Conservation (phyloP, 2,329 filamentous ascomycete genomes). For the Phoma herbarum region DNA sequence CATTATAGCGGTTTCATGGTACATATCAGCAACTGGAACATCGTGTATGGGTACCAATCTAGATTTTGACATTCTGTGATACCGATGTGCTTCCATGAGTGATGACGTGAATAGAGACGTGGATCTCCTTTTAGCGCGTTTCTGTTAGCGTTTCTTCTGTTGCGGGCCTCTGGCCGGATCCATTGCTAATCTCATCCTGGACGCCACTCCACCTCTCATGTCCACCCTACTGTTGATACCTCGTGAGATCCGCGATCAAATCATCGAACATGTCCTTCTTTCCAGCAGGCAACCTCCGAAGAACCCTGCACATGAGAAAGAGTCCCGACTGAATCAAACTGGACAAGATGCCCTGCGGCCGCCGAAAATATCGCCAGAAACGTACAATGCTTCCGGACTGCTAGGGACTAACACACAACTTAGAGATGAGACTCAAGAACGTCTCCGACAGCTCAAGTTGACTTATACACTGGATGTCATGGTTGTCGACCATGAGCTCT, state of each 20-base stretch:
- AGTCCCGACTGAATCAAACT: background rate
- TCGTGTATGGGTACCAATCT: background rate
- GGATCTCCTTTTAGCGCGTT: background rate
- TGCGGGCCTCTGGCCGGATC: background rate
- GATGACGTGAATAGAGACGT: background rate
- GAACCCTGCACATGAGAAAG: conserved; percentile 6
- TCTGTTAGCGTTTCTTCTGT: background rate
- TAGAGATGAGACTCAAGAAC: conserved; percentile 2
- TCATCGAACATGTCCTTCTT: conserved; percentile 14
- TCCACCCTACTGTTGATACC: conserved; percentile 6
- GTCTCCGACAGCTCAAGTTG: conserved; percentile 1
- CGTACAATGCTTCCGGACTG: conserved; percentile 11
- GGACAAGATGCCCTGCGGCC: background rate
- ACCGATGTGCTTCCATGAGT: background rate
- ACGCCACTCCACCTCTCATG: conserved; percentile 4
- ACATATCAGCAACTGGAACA: no score
- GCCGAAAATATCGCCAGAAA: background rate
- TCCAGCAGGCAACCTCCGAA: conserved; percentile 3
- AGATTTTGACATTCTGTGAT: background rate
- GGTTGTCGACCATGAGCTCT: conserved; percentile 16
- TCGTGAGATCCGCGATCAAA: conserved; percentile 17
- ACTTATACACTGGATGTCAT: conserved; percentile 17
- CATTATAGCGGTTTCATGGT: background rate
- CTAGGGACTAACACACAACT: conserved; percentile 13
- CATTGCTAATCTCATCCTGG: background rate